Percentiles rank a stretch among this genome's conserved stretches.
phyloP scores from a whole-genome alignment of 495 filamentous ascomycete genomes.

The Recurvomyces mirabilis region DNA sequence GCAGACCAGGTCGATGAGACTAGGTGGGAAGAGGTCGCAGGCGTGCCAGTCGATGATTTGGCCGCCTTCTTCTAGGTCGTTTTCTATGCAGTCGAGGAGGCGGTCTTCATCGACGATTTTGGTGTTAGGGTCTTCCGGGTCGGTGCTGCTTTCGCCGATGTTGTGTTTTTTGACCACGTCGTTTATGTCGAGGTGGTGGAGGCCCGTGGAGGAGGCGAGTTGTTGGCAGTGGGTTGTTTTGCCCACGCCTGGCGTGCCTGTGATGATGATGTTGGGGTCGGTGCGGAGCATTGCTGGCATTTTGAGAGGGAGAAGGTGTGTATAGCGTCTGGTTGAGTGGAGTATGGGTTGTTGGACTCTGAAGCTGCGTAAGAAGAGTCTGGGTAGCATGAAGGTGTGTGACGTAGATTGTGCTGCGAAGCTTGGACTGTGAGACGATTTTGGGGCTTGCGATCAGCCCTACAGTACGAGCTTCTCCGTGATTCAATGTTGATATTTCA shows the following conservation, averaged over 20 bases:
- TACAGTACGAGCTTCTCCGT: too few relatives aligned
- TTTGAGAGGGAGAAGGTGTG: neutral
- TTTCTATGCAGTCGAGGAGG: slow-evolving; percentile 83
- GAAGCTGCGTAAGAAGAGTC: neutral
- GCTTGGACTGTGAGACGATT: too few relatives aligned
- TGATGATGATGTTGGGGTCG: slow-evolving; percentile 83
- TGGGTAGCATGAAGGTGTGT: neutral
- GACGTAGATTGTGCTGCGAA: too few relatives aligned
- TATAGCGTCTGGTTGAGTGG: neutral
- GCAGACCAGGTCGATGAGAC: slow-evolving; percentile 91
- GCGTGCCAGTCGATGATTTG: slow-evolving; percentile 97
- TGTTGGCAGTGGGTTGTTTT: slow-evolving; percentile 83
- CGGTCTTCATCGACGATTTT: slow-evolving; percentile 95
- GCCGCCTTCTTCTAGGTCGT: slow-evolving; percentile 67
- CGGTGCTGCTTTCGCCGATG: slow-evolving; percentile 13
- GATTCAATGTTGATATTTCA: too few relatives aligned
- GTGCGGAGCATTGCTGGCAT: slow-evolving; percentile 32
- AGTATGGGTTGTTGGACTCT: too few relatives aligned
- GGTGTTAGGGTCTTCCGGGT: slow-evolving; percentile 56
- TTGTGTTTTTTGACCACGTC: slow-evolving; percentile 72
- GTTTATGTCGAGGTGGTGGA: slow-evolving; percentile 82
- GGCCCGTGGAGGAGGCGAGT: slow-evolving; percentile 58
- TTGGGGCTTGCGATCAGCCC: too few relatives aligned
- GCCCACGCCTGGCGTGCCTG: slow-evolving; percentile 89
- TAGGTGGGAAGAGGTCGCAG: slow-evolving; percentile 87